Percentiles rank a stretch among this genome's conserved stretches.
These are phyloP conservation scores for Boechera divaricarpa DNA, from an alignment of 345 rosid species.

Conservation along the genomic window DNA sequence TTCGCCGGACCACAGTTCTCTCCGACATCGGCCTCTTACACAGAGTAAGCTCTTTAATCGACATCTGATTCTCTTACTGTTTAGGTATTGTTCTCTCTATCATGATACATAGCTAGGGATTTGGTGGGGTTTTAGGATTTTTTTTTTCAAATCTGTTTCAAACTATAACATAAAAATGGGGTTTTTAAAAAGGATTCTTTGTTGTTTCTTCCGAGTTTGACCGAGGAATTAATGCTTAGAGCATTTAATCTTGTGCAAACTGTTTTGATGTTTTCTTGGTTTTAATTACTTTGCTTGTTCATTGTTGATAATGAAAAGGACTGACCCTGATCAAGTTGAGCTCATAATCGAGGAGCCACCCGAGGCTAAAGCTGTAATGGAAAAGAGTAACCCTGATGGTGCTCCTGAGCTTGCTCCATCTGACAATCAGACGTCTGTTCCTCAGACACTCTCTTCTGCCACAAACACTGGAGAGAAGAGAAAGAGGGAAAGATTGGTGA, in stretches of 20 bases:
- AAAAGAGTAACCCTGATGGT: slow-evolving; percentile 19
- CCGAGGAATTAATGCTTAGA: neutral
- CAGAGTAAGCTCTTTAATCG: slow-evolving; percentile 1
- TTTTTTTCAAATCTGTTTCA: no score
- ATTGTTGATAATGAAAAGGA: neutral
- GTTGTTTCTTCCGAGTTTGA: neutral
- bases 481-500: slow-evolving; percentile 50
- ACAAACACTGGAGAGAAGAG: slow-evolving; percentile 46
- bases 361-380: slow-evolving; percentile 8
- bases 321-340: slow-evolving; percentile 6
- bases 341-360: neutral
- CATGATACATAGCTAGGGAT: neutral
- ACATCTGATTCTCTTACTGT: neutral
- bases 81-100: neutral
- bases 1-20: neutral
- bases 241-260: neutral
- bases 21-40: slow-evolving; percentile 25
- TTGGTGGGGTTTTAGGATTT: neutral
- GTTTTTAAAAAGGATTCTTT: no score
- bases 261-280: neutral
- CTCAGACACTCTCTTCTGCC: no score
- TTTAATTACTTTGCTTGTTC: neutral
- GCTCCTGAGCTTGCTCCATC: neutral
- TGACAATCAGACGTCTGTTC: slow-evolving; percentile 15
- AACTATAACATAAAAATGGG: no score